These are phyloP conservation scores for Carex arenaria DNA, from an alignment of 202 grass and related monocot genomes.

Conservation along the genomic window DNA sequence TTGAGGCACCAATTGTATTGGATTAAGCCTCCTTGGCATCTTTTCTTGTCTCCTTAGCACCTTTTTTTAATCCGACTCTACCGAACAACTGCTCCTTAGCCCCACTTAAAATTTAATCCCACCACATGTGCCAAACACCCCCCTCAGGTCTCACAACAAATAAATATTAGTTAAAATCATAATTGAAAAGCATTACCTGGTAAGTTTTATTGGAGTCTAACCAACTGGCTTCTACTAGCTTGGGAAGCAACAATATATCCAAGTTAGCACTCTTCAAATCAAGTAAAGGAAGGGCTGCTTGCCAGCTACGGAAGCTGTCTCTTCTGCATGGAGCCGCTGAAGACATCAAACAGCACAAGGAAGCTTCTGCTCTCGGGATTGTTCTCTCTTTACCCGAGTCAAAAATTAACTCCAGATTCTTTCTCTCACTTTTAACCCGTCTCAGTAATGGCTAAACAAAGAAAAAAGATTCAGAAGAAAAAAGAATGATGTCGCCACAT, in stretches of 20 bases:
- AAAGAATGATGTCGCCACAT: not conserved
- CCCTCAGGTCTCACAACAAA: not conserved
- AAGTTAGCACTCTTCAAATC: constrained; percentile 79
- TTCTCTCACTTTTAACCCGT: constrained; percentile 53
- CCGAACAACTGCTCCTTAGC: no score
- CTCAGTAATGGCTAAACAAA: constrained; percentile 47
- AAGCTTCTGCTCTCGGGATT: constrained; percentile 18
- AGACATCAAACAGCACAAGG: constrained; percentile 58
- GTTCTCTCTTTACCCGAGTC: constrained; percentile 22
- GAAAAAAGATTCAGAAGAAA: constrained; percentile 34
- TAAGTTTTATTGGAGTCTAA: constrained; percentile 41
- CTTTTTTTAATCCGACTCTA: no score
- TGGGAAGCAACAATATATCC: constrained; percentile 65
- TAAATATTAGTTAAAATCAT: not conserved
- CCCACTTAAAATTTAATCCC: no score
- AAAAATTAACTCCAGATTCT: constrained; percentile 38
- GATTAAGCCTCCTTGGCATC: no score
- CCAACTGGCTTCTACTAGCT: constrained; percentile 40
- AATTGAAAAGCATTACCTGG: constrained; percentile 38
- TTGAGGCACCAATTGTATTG: no score
- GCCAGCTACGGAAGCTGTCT: constrained; percentile 51
- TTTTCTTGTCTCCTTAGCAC: no score
- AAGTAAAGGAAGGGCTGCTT: constrained; percentile 63
- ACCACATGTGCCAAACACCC: no score
- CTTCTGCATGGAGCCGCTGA: constrained; percentile 38